Percentiles rank a stretch among this genome's conserved stretches.
These are phyloP conservation scores for Podaxis pistillaris DNA, from an alignment of 768 basidiomycete species.

Conservation along the genomic window DNA sequence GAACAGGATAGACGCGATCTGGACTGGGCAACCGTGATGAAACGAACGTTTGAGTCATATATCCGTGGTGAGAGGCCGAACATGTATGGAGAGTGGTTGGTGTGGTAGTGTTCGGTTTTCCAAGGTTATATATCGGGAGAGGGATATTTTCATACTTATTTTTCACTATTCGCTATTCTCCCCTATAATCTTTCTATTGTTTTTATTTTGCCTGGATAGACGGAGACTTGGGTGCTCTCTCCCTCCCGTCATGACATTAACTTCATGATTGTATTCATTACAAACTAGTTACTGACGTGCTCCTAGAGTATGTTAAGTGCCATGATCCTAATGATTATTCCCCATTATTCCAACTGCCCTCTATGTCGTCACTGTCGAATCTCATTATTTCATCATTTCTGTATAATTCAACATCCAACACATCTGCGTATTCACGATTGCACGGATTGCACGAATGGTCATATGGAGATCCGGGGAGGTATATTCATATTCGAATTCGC, in stretches of 20 bases:
- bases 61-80: constrained; percentile 89
- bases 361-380: neutral
- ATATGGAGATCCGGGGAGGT: constrained; percentile 1
- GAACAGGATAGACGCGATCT: constrained; percentile 77
- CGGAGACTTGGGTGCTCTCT: neutral
- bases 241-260: constrained; percentile 5
- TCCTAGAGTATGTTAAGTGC: constrained; percentile 8
- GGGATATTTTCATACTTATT: neutral
- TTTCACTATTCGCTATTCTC: neutral
- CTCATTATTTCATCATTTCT: neutral
- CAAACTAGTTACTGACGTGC: constrained; percentile 9
- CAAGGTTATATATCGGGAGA: neutral
- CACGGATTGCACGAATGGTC: neutral
- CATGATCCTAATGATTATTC: constrained; percentile 9
- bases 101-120: constrained; percentile 36
- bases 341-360: neutral
- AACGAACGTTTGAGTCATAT: constrained; percentile 93
- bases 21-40: constrained; percentile 91
- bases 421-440: neutral
- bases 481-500: constrained; percentile 6
- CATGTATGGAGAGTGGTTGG: constrained; percentile 87
- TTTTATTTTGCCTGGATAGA: neutral
- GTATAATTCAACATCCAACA: neutral
- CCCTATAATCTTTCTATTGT: neutral
- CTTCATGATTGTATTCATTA: constrained; percentile 8